Percentiles rank a stretch among this genome's conserved stretches.
phyloP scores from a whole-genome alignment of 345 rosid species.

The Citrus cavaleriei region DNA sequence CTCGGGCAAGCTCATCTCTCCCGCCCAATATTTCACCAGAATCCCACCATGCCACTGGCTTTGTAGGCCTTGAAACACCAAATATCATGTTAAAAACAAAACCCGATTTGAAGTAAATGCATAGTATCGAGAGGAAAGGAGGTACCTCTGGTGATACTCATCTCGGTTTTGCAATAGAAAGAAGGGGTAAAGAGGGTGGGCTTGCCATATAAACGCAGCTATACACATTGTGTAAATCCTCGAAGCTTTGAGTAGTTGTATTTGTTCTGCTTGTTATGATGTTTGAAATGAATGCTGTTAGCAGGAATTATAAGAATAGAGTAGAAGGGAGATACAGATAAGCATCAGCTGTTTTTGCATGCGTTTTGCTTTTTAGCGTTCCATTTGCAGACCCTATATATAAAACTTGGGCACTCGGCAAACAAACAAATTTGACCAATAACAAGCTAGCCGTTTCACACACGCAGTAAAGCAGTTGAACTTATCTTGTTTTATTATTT shows the following conservation, averaged over 20 bases:
- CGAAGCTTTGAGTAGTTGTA: neutral
- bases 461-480: neutral
- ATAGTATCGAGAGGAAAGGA: neutral
- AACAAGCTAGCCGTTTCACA: neutral
- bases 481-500: neutral
- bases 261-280: neutral
- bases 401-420: neutral
- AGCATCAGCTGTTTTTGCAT: neutral
- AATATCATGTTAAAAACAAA: neutral
- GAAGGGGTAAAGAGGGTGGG: conserved; percentile 56
- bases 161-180: conserved; percentile 67
- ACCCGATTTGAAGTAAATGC: neutral
- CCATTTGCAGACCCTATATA: neutral
- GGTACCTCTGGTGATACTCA: conserved; percentile 60
- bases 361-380: neutral
- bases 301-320: neutral
- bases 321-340: neutral
- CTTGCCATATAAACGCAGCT: conserved; percentile 59
- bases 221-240: conserved; percentile 42
- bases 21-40: conserved; percentile 53
- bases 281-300: too few relatives aligned
- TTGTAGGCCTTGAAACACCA: conserved; percentile 43
- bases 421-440: neutral
- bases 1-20: conserved; percentile 55
- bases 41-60: conserved; percentile 61